Base-by-base conservation (phyloP, 2,329 filamentous ascomycete species). In the Coleophoma cylindrospora region DNA sequence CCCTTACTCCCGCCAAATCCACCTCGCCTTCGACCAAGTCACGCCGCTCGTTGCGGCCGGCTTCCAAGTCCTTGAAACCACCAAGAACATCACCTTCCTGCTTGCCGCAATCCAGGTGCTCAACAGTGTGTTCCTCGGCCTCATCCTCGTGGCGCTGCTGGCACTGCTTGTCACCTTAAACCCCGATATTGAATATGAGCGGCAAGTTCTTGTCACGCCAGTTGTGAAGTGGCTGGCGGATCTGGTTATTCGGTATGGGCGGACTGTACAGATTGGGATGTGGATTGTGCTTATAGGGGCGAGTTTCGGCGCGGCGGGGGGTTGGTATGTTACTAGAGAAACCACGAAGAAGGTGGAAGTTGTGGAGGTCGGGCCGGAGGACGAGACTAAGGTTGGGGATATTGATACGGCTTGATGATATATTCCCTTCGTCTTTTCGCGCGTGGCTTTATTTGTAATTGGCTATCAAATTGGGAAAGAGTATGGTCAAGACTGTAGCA, bases 11-110 rank as follows among this genome's bases (percentile, higher is more conserved):
- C 71, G 70, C 57, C 68, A 77, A 54, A 77, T 77, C 56, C 71
- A 76, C 57, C 64, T 70, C 2, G 75, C 74, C 36, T 76, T 78
- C 60, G 70, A 74, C 52, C 72, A 77, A 64, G 74, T 79, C 27
- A 75, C 74, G 0, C 75, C 75, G 0, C 70, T 79, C 4, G 74
- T 77, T 3, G 72, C 70, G 1, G 70, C 69, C 0, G 74, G 71
- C 21, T 77, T 71, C 64, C 64, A 74, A 54, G 71, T 77, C 22
- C 65, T 78, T 2, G 66, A 70, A 50, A 77, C 74, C 1, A 75
- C 70, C 9, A 72, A 71, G 51, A 73, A 77, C 56, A 76, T 77
- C 45, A 70, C 72, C 1, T 68, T 76, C 44, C 50, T 76, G 2
- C 66, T 77, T 7, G 70, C 73, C 1, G 65, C 64, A 5, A 71